phyloP scores from a whole-genome alignment of 179 eudicot species.

The Nepenthes alata region DNA sequence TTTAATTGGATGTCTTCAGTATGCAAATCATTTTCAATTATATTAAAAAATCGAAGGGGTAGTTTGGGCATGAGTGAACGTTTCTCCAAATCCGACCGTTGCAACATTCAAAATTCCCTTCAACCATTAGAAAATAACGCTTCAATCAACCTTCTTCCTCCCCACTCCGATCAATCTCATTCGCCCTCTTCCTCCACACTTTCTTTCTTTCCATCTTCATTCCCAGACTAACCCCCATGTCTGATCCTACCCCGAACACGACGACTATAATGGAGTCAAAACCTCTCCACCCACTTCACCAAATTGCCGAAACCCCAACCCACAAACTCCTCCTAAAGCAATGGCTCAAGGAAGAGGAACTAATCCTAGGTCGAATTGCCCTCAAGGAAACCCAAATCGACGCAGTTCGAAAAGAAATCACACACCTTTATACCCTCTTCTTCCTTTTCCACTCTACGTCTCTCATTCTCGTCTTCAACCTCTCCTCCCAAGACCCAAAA shows the following conservation, averaged over 20 bases:
- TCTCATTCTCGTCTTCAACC: constrained; percentile 46
- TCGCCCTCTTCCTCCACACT: no score
- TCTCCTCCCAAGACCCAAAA: constrained; percentile 15
- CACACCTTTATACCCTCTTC: constrained; percentile 64
- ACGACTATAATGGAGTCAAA: constrained; percentile 41
- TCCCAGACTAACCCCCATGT: background rate
- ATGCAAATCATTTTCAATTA: no score
- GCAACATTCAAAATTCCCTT: no score
- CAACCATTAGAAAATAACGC: no score
- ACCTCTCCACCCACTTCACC: constrained; percentile 56
- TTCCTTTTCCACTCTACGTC: constrained; percentile 73
- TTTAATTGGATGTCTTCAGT: no score
- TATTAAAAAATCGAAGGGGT: no score
- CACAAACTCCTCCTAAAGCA: constrained; percentile 85
- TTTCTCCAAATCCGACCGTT: no score
- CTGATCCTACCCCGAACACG: background rate
- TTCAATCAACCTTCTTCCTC: no score
- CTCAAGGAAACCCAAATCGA: constrained; percentile 37
- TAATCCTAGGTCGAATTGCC: constrained; percentile 48
- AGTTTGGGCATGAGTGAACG: no score
- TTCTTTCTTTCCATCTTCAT: no score
- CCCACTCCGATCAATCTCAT: no score
- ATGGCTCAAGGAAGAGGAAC: constrained; percentile 89
- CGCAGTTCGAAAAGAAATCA: constrained; percentile 25
- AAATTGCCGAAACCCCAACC: constrained; percentile 52